phyloP scores from a whole-genome alignment of 1,284 basidiomycete species.

The Entoloma clypeatum region DNA sequence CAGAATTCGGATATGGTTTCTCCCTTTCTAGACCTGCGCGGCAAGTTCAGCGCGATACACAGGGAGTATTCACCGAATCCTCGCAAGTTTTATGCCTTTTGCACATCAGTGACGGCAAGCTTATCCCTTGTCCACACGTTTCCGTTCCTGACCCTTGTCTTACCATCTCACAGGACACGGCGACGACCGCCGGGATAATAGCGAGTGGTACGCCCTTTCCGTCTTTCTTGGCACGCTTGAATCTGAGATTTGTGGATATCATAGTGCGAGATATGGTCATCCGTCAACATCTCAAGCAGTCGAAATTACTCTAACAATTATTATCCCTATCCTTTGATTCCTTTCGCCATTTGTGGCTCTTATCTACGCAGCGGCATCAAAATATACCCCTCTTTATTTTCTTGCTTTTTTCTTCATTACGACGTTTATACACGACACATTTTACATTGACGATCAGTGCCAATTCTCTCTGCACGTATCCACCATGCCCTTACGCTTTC shows the following conservation, averaged over 20 bases:
- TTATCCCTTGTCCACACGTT: conserved; percentile 1
- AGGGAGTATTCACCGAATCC: conserved; percentile 71
- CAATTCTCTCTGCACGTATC: too few relatives aligned
- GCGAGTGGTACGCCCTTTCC: conserved; percentile 54
- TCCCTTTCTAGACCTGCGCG: conserved; percentile 52
- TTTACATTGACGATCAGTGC: too few relatives aligned
- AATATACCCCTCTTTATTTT: too few relatives aligned
- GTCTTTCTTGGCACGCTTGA: background rate
- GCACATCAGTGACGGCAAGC: conserved; percentile 70
- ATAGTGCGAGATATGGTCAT: conserved; percentile 69
- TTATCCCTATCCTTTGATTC: conserved; percentile 3
- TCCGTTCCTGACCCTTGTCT: background rate
- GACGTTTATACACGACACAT: background rate
- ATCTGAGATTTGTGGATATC: conserved; percentile 7
- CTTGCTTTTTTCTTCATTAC: background rate
- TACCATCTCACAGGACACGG: conserved; percentile 50
- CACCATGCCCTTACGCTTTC: too few relatives aligned
- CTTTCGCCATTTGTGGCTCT: background rate
- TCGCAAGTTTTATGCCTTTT: conserved; percentile 76
- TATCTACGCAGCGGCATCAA: too few relatives aligned
- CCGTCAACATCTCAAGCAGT: conserved; percentile 62
- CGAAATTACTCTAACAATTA: conserved; percentile 47
- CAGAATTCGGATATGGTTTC: background rate
- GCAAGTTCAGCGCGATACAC: conserved; percentile 76
- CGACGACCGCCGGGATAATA: conserved; percentile 72